Percentiles rank a stretch among this genome's conserved stretches.
Evolutionary conservation across 1,284 basidiomycete species (phyloP).

Genomic region (Chondrostereum purpureum): DNA sequence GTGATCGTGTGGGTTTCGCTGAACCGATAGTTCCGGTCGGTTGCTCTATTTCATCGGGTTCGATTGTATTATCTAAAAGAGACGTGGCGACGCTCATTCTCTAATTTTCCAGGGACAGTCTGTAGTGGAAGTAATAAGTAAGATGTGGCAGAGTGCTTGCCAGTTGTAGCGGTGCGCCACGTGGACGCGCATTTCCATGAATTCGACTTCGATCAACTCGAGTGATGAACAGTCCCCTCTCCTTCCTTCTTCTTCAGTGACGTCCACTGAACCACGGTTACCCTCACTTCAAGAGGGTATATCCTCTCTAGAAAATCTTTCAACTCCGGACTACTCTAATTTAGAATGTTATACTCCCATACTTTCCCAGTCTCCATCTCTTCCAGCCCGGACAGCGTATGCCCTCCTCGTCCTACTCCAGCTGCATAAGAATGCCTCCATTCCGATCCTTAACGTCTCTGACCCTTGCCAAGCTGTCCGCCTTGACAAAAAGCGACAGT

Average conservation of each 20-base stretch:
- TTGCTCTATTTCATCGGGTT: conserved; percentile 6
- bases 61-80: conserved; percentile 30
- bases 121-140: no score
- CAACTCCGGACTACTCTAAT: no score
- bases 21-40: not conserved
- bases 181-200: no score
- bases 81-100: conserved; percentile 55
- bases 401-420: conserved; percentile 28
- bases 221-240: not conserved
- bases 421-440: conserved; percentile 18
- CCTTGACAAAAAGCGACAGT: conserved; percentile 15
- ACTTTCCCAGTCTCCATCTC: conserved; percentile 14
- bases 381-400: conserved; percentile 22
- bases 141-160: no score
- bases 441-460: conserved; percentile 8
- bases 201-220: not conserved
- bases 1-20: conserved; percentile 8
- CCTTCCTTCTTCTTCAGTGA: not conserved
- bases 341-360: conserved; percentile 13
- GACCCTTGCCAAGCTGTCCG: conserved; percentile 29
- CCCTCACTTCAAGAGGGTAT: no score
- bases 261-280: not conserved
- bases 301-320: no score
- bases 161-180: no score
- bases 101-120: no score